Evolutionary conservation across 2,329 filamentous ascomycete genomes (phyloP), one percentile per base, ranked within the genome.

Genomic region (Xylaria hypoxylon): DNA sequence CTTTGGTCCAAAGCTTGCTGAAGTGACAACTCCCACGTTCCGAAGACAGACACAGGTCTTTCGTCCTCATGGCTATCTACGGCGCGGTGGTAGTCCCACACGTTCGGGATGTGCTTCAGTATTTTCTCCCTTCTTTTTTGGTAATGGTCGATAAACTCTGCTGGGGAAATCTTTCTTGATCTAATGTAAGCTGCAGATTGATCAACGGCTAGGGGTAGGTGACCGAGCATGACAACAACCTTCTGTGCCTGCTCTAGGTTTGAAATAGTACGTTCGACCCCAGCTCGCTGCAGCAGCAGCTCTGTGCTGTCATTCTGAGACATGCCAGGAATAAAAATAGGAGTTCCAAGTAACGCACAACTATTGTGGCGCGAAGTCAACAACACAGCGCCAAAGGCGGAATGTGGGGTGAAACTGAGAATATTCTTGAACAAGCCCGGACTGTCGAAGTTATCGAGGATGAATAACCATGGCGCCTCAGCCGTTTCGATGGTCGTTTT

Each of bases 1-100:
- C 47, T 44, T 24, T 60, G 47, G 10, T 52, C 47, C 11, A 60
- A 42, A n/a, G 59, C 48, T 47, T 61, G 40, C 40, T 61, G 59
- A 44, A 61, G 59, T 15, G 50, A 61, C 19, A 61, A 13, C 59
- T 62, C 40, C 50, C 50, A 62, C 28, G 50, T 62, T 19, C 59
- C 59, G 17, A 62, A 62, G 28, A 62, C 50, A 48, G 59, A 55
- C 2, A 62, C 28, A 4, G 59, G 59, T 17, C 28, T 48, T 22
- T 62, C 59, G 4, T 62, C 59, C 33, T 22, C 59, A 4, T 11
- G n/a, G 15, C 59, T 40, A 62, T 62, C 50, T 45, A 61, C 22
- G 4, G n/a, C 45, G 4, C 50, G 59, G 26, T 61, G 59, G 35
- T 55, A 61, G 17, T 61, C 50, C 59, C 48, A 55, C 22, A 55